A percentile compares a stretch with the other conserved stretches of the same genome.
These are phyloP conservation scores for Termitomyces sp. DNA, from an alignment of 768 basidiomycete species.

Conservation along the genomic window DNA sequence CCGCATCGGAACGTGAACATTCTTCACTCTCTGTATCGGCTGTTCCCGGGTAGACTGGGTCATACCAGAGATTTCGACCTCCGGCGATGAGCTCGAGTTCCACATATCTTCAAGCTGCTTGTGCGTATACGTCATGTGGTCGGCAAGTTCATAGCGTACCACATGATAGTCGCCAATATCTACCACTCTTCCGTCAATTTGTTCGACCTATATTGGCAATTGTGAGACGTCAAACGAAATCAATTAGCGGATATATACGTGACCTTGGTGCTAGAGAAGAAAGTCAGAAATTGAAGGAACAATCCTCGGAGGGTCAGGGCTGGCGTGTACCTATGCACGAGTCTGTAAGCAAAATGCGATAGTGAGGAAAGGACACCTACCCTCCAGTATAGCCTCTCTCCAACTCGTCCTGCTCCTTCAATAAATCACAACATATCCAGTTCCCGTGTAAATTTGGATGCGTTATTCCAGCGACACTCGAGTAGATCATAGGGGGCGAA, in stretches of 20 bases:
- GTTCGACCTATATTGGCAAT: conserved; percentile 8
- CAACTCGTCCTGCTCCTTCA: conserved; percentile 24
- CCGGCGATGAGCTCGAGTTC: conserved; percentile 19
- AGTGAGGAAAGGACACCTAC: conserved; percentile 12
- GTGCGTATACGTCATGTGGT: conserved; percentile 10
- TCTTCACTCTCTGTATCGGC: conserved; percentile 21
- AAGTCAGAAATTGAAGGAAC: conserved; percentile 26
- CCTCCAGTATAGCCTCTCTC: conserved; percentile 34
- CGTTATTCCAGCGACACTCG: conserved; percentile 31
- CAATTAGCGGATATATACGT: neutral
- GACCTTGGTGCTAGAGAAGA: conserved; percentile 16
- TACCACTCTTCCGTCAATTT: conserved; percentile 10
- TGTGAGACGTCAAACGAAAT: neutral
- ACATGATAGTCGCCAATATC: conserved; percentile 13
- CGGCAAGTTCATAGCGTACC: conserved; percentile 18
- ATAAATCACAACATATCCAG: conserved; percentile 41
- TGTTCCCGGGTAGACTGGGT: conserved; percentile 1
- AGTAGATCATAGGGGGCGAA: conserved; percentile 29
- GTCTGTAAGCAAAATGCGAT: neutral
- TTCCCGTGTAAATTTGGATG: conserved; percentile 38
- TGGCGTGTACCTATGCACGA: conserved; percentile 35
- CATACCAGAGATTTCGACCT: conserved; percentile 8
- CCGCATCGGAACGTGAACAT: conserved; percentile 10
- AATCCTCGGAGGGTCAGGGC: conserved; percentile 42
- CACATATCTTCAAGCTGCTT: conserved; percentile 22